Evolutionary conservation across 2,329 filamentous ascomycete genomes (phyloP).

Genomic region (Paracoccidioides lutzii): DNA sequence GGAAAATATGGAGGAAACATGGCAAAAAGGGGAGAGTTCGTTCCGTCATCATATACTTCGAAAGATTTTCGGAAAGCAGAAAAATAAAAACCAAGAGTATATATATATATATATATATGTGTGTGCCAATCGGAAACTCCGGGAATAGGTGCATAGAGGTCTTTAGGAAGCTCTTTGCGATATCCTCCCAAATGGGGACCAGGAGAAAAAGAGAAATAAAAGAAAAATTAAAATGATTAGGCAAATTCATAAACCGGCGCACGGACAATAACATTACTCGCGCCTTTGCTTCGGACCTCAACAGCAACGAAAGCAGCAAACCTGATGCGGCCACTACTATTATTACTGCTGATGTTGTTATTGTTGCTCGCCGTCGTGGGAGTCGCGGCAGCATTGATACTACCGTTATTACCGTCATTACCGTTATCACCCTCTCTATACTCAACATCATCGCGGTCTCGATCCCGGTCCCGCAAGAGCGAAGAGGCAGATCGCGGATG

Average conservation of each 20-base stretch:
- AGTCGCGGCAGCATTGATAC: background rate
- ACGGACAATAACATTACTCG: conserved; percentile 55
- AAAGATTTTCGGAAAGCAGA: background rate
- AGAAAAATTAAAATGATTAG: conserved; percentile 6
- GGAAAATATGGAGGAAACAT: background rate
- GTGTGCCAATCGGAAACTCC: background rate
- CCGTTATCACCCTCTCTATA: conserved; percentile 9
- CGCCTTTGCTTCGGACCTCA: conserved; percentile 55
- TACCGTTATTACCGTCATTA: background rate
- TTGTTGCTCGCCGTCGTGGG: background rate
- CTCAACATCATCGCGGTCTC: conserved; percentile 16
- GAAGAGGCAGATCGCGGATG: conserved; percentile 5
- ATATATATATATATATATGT: background rate
- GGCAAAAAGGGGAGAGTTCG: background rate
- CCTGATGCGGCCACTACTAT: conserved; percentile 41
- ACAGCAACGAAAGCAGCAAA: conserved; percentile 64
- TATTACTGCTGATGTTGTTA: background rate
- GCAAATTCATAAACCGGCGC: conserved; percentile 51
- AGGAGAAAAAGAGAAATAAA: background rate
- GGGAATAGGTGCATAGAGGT: background rate
- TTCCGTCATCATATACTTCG: background rate
- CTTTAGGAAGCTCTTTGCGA: background rate
- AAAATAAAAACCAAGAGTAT: background rate
- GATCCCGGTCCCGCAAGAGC: conserved; percentile 10
- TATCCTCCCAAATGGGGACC: background rate